Base-by-base conservation (phyloP, 1,139 yeast species). In the Suhomyces anneliseae region DNA sequence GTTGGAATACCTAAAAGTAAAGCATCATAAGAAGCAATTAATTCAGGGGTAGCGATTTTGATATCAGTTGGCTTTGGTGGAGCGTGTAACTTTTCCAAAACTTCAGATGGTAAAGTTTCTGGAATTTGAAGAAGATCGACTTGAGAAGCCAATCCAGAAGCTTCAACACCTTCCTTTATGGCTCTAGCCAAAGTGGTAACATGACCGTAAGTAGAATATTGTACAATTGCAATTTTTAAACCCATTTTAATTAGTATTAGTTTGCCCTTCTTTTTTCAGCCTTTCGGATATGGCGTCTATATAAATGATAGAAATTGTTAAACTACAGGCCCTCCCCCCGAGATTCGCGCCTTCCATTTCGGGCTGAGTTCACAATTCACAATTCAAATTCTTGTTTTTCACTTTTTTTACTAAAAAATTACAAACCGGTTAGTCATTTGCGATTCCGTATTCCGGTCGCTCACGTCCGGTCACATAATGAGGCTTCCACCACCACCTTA, bases 191-290 rank as follows among this genome's bases (percentile, higher is more conserved):
- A 60, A 38, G 66, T 61, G 49, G 73, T 70, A 51, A 82, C 66
- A 62, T 85, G 90, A 46, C 87, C 87, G 63, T 82, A 84, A 39
- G 81, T 71, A 40, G 89, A 81, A 66, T 83, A 84, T 57, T 78
- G 71, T 50, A 84, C 70, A 58, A 85, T 78, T 14, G 78, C 79
- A 34, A 72, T 61, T 63, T 72, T 73, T 29, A 29, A 29, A 29
- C 32, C 32, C 68, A 66, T 65, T 29, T 8, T 15, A 29, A 27
- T 31, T 29, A 8, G 32, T 8, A 29, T 8, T 10, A 10, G 32
- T 10, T 8, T 29, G 32, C 24, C 24, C 24, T 19, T 19, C 24
- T 19, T 29, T 29, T 29, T 29, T 11, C 32, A 9, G 32, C 32
- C 32, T 6, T 9, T 29, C 11, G 32, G 32, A 29, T 11, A 9